phyloP scores from a whole-genome alignment of 192 early-diverging fungal genomes.

The Jimgerdemannia lactiflua region DNA sequence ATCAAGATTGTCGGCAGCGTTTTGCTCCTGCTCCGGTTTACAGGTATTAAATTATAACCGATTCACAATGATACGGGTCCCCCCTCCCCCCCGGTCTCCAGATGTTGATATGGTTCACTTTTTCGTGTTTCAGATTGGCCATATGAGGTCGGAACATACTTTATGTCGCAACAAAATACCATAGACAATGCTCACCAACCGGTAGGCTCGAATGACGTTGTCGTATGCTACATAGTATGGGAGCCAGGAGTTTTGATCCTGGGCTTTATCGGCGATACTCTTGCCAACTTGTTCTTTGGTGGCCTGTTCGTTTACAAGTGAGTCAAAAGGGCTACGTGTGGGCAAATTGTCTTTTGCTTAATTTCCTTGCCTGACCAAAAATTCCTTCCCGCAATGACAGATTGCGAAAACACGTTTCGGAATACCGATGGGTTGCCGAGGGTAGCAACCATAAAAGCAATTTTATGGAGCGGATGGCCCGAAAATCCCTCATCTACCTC shows the following conservation, averaged over 20 bases:
- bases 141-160: constrained; percentile 21
- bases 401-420: background rate
- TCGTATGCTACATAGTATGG: constrained; percentile 10
- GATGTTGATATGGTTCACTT: too few relatives aligned
- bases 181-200: background rate
- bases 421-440: background rate
- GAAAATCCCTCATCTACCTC: constrained; percentile 30
- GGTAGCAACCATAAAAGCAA: constrained; percentile 7
- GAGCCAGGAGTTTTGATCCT: constrained; percentile 28
- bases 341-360: background rate
- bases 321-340: background rate
- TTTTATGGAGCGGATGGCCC: constrained; percentile 26
- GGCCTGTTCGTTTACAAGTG: constrained; percentile 36
- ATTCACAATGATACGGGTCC: constrained; percentile 1
- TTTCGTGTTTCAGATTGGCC: constrained; percentile 7
- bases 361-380: background rate
- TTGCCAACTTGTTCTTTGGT: constrained; percentile 30
- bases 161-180: background rate
- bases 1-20: constrained; percentile 22
- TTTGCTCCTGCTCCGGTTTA: constrained; percentile 21
- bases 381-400: background rate
- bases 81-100: background rate
- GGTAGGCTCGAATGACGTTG: background rate
- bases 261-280: constrained; percentile 29
- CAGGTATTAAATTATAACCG: constrained; percentile 19